These are phyloP conservation scores for Thalia dealbata DNA, from an alignment of 176 grass and related monocot genomes.

Conservation along the genomic window DNA sequence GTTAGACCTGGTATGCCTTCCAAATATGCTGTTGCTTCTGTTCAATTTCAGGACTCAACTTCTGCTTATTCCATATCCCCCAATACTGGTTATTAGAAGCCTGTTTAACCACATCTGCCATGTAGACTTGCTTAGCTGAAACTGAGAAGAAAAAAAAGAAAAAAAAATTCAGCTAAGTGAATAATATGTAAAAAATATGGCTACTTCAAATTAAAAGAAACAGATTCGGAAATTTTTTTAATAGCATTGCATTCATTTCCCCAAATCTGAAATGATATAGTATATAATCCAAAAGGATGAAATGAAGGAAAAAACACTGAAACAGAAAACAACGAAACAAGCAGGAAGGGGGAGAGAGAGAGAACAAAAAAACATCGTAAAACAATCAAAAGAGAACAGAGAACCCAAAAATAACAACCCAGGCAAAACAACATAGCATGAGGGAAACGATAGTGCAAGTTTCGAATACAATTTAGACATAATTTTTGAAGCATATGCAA, in stretches of 20 bases:
- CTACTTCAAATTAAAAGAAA: neutral
- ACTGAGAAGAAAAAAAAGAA: slow-evolving; percentile 38
- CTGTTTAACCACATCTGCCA: slow-evolving; percentile 76
- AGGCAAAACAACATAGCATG: too few relatives aligned
- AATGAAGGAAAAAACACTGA: too few relatives aligned
- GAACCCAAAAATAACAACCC: too few relatives aligned
- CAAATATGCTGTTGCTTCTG: slow-evolving; percentile 79
- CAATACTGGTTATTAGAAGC: slow-evolving; percentile 84
- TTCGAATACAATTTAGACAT: too few relatives aligned
- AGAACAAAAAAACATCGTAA: too few relatives aligned
- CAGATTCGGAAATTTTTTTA: neutral
- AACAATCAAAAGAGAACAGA: too few relatives aligned
- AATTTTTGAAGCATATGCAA: neutral
- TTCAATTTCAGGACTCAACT: slow-evolving; percentile 87
- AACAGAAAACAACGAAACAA: too few relatives aligned
- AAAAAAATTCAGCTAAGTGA: neutral
- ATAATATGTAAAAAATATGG: neutral
- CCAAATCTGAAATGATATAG: too few relatives aligned
- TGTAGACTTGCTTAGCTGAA: slow-evolving; percentile 83
- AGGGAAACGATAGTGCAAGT: too few relatives aligned
- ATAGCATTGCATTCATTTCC: too few relatives aligned
- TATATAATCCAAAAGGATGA: too few relatives aligned
- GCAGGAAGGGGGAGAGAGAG: too few relatives aligned
- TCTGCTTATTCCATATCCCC: slow-evolving; percentile 89
- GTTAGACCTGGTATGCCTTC: slow-evolving; percentile 69